These are phyloP conservation scores for Hypoxylon cercidicola DNA, from an alignment of 495 filamentous ascomycete genomes.

Conservation along the genomic window DNA sequence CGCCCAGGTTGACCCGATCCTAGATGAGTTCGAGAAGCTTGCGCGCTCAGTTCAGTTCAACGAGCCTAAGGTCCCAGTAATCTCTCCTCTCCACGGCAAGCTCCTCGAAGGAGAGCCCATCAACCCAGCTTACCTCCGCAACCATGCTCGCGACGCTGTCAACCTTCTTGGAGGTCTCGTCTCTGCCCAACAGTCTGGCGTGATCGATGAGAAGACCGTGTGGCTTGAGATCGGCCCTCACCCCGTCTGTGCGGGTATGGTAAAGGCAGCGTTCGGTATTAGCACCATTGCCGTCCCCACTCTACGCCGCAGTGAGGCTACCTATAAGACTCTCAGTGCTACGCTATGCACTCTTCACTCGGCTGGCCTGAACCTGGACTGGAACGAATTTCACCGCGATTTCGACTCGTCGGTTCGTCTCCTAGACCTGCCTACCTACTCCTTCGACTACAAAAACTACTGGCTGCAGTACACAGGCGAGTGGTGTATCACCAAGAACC, in stretches of 20 bases:
- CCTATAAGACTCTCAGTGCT: conserved; percentile 72
- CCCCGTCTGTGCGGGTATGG: conserved; percentile 74
- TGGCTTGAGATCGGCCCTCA: conserved; percentile 78
- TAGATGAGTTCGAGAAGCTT: conserved; percentile 70
- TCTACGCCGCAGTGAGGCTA: conserved; percentile 60
- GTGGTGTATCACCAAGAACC: conserved; percentile 76
- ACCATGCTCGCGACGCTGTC: conserved; percentile 77
- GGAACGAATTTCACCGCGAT: conserved; percentile 82
- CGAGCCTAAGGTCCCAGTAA: conserved; percentile 70
- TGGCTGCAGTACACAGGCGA: conserved; percentile 82
- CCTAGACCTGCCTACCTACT: conserved; percentile 76
- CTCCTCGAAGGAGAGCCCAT: conserved; percentile 68
- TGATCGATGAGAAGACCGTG: conserved; percentile 65
- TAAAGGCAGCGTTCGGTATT: conserved; percentile 71
- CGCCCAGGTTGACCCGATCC: conserved; percentile 78
- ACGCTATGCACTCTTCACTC: conserved; percentile 71
- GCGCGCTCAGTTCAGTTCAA: conserved; percentile 69
- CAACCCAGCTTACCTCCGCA: conserved; percentile 68
- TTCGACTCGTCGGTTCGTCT: conserved; percentile 69
- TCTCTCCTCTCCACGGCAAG: conserved; percentile 74
- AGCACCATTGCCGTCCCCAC: conserved; percentile 67
- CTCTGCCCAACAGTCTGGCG: conserved; percentile 58
- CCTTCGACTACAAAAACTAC: conserved; percentile 83
- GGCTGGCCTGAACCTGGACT: conserved; percentile 74
- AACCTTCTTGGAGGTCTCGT: conserved; percentile 74